Base-by-base conservation (phyloP, 805 yeast species). In the Sungouiozyma ichnusensis region DNA sequence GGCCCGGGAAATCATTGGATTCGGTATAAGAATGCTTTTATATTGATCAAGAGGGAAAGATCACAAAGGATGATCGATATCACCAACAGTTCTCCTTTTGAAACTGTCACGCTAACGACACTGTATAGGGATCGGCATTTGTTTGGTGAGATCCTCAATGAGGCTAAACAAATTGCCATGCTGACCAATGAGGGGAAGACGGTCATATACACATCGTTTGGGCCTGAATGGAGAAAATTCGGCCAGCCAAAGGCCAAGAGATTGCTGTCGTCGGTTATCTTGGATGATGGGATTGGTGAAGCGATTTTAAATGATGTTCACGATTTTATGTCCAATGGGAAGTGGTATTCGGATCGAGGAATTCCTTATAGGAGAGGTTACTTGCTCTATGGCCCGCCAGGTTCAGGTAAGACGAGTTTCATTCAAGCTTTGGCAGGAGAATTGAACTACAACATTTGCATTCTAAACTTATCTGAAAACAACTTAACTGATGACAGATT, bases 171-270 rank as follows among this genome's bases (percentile, higher is more conserved):
- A 33, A 64, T 85, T 66, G 97, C 97, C 0, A 69, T 87, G 57
- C 77, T 76, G 52, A 72, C 81, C 24, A 81, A 83, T 45, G 94
- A 86, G 57, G 97, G 98, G 6, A 90, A 87, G 57, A 92, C 97
- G 0, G 97, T 92, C 6, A 66, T 92, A 4, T 92, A 76, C 61
- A 85, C 96, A 3, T 83, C 95, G 9, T 90, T 92, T 85, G 98
- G 97, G 1, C 95, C 95, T 20, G 98, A 92, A 57, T 92, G 98
- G 98, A 72, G 97, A 55, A 95, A 95, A 3, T 92, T 92, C 67
- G 98, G 98, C 2, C 88, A 81, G 58, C 97, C 98, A 1, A 73
- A 96, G 48, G 81, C 79, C 53, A 90, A 90, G 64, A 71, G 98
- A 52, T 64, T 81, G 20, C 64, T 90, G 33, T 90, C 83, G 3